Evolutionary conservation across 345 rosid genomes (phyloP), one percentile per base, ranked within the genome.

Genomic region (Gynandropsis gynandra): DNA sequence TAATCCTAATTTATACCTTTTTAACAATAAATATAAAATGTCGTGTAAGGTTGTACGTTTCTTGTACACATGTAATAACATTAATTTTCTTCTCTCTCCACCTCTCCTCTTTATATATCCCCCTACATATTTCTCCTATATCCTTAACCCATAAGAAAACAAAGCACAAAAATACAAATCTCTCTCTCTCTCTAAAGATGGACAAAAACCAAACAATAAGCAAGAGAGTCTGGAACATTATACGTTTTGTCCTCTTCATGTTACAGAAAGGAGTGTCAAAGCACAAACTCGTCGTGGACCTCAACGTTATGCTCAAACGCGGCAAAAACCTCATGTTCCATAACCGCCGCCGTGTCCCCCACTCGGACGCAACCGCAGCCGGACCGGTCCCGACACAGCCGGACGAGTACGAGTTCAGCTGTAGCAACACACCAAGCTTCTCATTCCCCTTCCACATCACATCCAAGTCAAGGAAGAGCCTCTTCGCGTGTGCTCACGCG

Each of bases 351-450:
- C 61, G 61, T 50, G 52, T 42, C 47, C 51, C 59, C 24, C 15
- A 70, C 24, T 2, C 55, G 54, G 16, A 13, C 36, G 0, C 43
- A 2, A 24, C 2, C 29, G 29, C 37, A 1, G 41, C 71, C 5
- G 54, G 63, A 21, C 13, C 50, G 44, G 0, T 16, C 37, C 8
- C 38, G 32, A 14, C 9, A 3, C 41, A 13, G 15, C 11, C 15
- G 41, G 49, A 52, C 5, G 95, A 84, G 52, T 90, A 90, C 64
- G 96, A 90, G 76, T 87, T 90, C 82, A 84, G 98, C 84, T 90
- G 95, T 77, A 82, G 78, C 71, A 77, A 72, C 80, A 90, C 89
- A 47, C 96, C 98, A 13, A 65, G 58, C 56, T 74, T 74, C 76
- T 49, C 75, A 16, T 71, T 71, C 69, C 73, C 81, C 3, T 65